Evolutionary conservation across 225 moss, liverwort and hornwort genomes (phyloP).

Genomic region (Ulota crispa): DNA sequence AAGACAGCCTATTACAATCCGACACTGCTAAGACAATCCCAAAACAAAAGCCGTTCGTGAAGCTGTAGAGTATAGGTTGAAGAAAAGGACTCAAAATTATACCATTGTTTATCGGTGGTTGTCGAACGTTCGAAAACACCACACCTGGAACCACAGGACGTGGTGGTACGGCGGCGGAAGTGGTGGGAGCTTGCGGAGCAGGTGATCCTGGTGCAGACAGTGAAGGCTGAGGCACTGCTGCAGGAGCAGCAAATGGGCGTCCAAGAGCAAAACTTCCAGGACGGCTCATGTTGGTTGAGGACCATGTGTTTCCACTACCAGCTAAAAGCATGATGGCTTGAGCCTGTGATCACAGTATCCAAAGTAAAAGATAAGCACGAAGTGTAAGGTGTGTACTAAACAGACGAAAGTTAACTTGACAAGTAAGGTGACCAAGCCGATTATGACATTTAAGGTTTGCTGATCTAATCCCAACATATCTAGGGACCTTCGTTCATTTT

Average conservation of each 20-base stretch:
- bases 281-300: constrained; percentile 50
- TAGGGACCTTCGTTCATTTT: too few species aligned
- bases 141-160: constrained; percentile 22
- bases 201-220: constrained; percentile 47
- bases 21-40: not conserved
- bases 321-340: constrained; percentile 88
- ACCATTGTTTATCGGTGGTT: constrained; percentile 35
- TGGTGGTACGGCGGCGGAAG: constrained; percentile 20
- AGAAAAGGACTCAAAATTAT: not conserved
- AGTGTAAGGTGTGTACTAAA: not conserved
- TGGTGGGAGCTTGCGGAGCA: constrained; percentile 35
- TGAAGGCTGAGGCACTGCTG: constrained; percentile 52
- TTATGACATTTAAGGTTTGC: too few species aligned
- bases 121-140: constrained; percentile 33
- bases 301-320: constrained; percentile 70
- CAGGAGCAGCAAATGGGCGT: constrained; percentile 58
- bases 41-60: not conserved
- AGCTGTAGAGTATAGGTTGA: not conserved
- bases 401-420: not conserved
- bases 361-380: not conserved
- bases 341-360: constrained; percentile 48
- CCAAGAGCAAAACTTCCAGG: constrained; percentile 30
- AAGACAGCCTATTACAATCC: not conserved
- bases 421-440: not conserved
- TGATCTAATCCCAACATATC: too few species aligned